Evolutionary conservation across 2,329 filamentous ascomycete species (phyloP).

Genomic region (Helicocarpus griseus): DNA sequence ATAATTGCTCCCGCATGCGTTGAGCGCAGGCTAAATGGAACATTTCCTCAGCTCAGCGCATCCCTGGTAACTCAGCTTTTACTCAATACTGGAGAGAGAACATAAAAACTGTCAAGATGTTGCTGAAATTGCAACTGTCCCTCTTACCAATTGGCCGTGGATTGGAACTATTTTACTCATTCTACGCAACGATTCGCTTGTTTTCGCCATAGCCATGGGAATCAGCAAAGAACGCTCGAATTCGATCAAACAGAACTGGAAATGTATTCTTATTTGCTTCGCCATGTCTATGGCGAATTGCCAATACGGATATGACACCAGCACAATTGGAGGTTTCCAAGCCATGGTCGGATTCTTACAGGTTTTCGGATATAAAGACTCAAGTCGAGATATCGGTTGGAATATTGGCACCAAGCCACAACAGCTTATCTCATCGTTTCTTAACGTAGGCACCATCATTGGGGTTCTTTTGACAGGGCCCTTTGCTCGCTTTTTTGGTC

Average conservation of each 20-base stretch:
- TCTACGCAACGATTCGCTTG: too few species aligned
- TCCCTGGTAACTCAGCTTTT: too few species aligned
- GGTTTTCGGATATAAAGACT: neutral
- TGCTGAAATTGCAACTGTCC: too few species aligned
- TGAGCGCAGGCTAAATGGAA: too few species aligned
- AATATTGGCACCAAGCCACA: neutral
- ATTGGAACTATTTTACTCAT: too few species aligned
- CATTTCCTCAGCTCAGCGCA: too few species aligned
- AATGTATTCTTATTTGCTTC: neutral
- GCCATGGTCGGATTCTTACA: neutral
- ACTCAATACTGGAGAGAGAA: too few species aligned
- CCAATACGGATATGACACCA: neutral
- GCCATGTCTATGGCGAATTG: neutral
- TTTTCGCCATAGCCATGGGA: too few species aligned
- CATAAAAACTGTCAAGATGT: too few species aligned
- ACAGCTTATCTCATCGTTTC: neutral
- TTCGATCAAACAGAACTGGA: neutral
- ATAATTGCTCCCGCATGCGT: too few species aligned
- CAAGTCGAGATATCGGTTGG: neutral
- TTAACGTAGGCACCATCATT: neutral
- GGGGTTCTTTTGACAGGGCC: neutral
- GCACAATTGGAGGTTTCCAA: neutral
- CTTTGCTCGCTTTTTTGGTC: neutral
- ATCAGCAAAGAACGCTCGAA: neutral
- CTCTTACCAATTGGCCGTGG: too few species aligned